Evolutionary conservation across 1,284 basidiomycete species (phyloP).

Genomic region (Tilletia setariae): DNA sequence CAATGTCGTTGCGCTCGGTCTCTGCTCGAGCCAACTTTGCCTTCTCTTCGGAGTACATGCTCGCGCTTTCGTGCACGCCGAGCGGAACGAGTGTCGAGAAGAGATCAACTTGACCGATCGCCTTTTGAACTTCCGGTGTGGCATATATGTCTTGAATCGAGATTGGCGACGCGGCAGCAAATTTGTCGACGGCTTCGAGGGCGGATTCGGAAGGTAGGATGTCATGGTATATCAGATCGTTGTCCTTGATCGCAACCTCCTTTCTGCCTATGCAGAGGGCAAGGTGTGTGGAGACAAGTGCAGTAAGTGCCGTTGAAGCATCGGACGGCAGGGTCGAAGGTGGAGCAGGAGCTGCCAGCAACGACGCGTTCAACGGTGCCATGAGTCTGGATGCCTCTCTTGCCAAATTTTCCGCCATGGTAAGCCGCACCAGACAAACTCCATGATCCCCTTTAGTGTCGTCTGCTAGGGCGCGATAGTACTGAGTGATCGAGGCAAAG

Average conservation of each 20-base stretch:
- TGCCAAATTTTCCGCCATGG: constrained; percentile 72
- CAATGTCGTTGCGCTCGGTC: constrained; percentile 77
- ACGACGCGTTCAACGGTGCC: constrained; percentile 61
- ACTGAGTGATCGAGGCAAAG: constrained; percentile 81
- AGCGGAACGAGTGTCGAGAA: constrained; percentile 85
- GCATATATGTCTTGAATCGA: constrained; percentile 92
- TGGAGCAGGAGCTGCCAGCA: constrained; percentile 64
- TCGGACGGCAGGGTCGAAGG: constrained; percentile 81
- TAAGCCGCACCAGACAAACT: constrained; percentile 76
- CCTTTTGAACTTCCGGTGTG: constrained; percentile 84
- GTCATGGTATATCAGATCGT: constrained; percentile 98
- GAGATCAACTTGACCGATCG: constrained; percentile 83
- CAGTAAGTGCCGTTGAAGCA: constrained; percentile 71
- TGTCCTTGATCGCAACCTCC: constrained; percentile 76
- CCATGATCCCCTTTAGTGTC: constrained; percentile 75
- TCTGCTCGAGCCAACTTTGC: constrained; percentile 89
- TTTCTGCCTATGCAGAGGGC: constrained; percentile 74
- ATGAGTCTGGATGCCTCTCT: constrained; percentile 78
- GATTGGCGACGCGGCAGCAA: constrained; percentile 72
- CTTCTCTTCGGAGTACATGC: constrained; percentile 97
- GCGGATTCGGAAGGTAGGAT: constrained; percentile 76
- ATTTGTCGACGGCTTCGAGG: constrained; percentile 75
- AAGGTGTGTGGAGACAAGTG: constrained; percentile 78
- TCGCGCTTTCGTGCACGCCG: constrained; percentile 91
- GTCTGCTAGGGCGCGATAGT: constrained; percentile 79